Evolutionary conservation across 2,329 filamentous ascomycete species (phyloP).

Genomic region (Monilinia polystroma): DNA sequence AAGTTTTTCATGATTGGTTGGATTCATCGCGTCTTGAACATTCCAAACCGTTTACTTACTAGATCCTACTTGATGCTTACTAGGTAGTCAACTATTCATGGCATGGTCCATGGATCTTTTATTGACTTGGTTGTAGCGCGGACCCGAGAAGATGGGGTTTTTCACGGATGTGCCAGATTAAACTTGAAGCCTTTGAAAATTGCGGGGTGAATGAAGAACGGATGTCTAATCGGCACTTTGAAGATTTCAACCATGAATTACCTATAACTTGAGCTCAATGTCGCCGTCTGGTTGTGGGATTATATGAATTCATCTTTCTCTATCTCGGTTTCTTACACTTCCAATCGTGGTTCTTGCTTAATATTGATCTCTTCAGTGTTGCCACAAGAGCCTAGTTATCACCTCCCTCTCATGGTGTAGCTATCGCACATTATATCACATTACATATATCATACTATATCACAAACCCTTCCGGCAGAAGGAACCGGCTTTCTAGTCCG

Average conservation of each 20-base stretch:
- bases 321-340: background rate
- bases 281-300: conserved; percentile 1
- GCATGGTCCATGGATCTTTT: background rate
- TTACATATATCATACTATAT: background rate
- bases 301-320: background rate
- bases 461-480: background rate
- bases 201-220: conserved; percentile 12
- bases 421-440: background rate
- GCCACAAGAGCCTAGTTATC: no score
- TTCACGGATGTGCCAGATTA: background rate
- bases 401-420: background rate
- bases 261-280: conserved; percentile 19
- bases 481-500: background rate
- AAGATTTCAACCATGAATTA: background rate
- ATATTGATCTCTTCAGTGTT: no score
- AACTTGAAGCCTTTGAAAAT: background rate
- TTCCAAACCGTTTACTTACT: no score
- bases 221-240: conserved; percentile 12
- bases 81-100: no score
- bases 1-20: background rate
- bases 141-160: conserved; percentile 2
- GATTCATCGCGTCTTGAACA: background rate
- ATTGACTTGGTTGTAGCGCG: background rate
- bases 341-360: background rate
- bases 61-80: no score